Evolutionary conservation across 495 filamentous ascomycete genomes (phyloP), one percentile per base, ranked within the genome.

Genomic region (Penicillium samsonianum): DNA sequence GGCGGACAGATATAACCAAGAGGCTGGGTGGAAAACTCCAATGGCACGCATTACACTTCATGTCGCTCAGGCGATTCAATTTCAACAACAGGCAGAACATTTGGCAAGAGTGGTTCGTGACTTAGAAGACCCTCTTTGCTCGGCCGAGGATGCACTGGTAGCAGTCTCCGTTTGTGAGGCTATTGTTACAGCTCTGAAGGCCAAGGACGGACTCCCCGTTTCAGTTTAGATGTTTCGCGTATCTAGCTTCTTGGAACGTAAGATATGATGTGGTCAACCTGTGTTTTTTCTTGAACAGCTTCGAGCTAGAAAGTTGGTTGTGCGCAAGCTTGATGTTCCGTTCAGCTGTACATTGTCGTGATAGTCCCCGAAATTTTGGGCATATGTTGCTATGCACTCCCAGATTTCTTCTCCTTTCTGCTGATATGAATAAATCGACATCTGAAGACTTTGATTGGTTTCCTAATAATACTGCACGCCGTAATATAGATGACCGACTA

Each of bases 141-240:
- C 58, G 17, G 58, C 26, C 10, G 49, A 60, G 38, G 58, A 60
- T 51, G 58, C 52, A 50, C 28, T 60, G 17, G 44, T 44, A 28
- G 50, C 57, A 12, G 44, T 59, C 5, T 40, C 31, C 41, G 57
- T 59, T 4, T 59, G 50, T 38, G 52, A 56, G 38, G 58, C 58
- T 44, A 40, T 60, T 20, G 20, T 46, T 23, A 35, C 20, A 1
- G 58, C 58, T 17, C 30, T 60, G 10, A 19, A 46, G 41, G 44
- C 22, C 11, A 43, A 44, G 25, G 52, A 60, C 44, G 52, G 45
- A 17, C 37, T 51, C 10, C 51, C 58, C 7, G n/a, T 60, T 6
- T 5, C 3, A 16, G 20, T 44, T 25, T 8, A 14, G 10, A 25
- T 7, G 11, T 12, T 25, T 23, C 42, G 16, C 11, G 11, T 44